Evolutionary conservation across 2,329 filamentous ascomycete species (phyloP).

Genomic region (Thelonectria rubi): DNA sequence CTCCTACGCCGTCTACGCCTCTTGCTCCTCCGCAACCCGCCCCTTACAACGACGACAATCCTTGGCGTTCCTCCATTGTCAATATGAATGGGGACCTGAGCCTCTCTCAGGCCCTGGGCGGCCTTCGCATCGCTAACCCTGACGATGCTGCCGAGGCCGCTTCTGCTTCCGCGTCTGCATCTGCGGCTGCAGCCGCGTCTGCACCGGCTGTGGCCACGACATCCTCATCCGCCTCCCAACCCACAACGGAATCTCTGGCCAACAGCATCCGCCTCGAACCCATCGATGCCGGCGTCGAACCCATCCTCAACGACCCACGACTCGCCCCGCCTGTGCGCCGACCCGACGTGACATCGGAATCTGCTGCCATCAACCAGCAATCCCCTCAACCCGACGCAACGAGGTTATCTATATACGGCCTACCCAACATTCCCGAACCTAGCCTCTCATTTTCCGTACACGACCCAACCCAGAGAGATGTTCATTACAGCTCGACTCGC

Average conservation of each 20-base stretch:
- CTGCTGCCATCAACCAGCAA: constrained; percentile 28
- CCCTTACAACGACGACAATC: constrained; percentile 38
- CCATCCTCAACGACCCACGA: constrained; percentile 37
- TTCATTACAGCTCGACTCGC: constrained; percentile 66
- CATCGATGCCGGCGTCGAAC: constrained; percentile 35
- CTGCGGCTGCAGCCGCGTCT: constrained; percentile 32
- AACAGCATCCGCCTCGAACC: constrained; percentile 37
- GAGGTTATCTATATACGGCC: constrained; percentile 62
- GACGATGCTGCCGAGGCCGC: constrained; percentile 70
- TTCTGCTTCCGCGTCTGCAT: constrained; percentile 36
- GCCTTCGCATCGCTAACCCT: constrained; percentile 95
- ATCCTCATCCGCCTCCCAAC: constrained; percentile 28
- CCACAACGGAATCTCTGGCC: constrained; percentile 31
- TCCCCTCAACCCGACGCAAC: constrained; percentile 34
- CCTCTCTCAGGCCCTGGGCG: constrained; percentile 90
- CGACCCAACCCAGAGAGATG: constrained; percentile 73
- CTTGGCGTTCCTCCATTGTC: constrained; percentile 34
- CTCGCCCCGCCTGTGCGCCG: constrained; percentile 27
- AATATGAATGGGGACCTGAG: constrained; percentile 92
- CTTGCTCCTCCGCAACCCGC: constrained; percentile 26
- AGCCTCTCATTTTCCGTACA: constrained; percentile 63
- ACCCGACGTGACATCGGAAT: constrained; percentile 29
- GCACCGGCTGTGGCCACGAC: constrained; percentile 33
- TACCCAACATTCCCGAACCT: constrained; percentile 68
- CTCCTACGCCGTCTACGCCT: not conserved